Evolutionary conservation across 192 early-diverging fungal genomes (phyloP).

Genomic region (Coemansia sp.): DNA sequence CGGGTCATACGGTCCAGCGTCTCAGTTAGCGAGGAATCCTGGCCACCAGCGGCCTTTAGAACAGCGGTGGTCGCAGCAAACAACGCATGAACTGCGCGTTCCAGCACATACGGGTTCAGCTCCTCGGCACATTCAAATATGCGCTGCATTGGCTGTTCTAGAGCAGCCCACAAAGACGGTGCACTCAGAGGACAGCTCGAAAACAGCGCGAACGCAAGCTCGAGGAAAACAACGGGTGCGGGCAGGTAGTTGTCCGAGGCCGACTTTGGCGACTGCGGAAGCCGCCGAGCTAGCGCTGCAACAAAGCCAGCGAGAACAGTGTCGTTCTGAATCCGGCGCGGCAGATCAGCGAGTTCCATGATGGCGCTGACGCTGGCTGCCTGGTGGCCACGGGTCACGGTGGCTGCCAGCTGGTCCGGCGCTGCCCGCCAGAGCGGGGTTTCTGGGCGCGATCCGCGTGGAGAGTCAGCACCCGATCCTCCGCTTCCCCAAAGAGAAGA

Average conservation of each 20-base stretch:
- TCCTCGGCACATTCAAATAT: conserved; percentile 70
- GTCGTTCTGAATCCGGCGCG: conserved; percentile 3
- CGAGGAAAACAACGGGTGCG: conserved; percentile 43
- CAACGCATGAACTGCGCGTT: conserved; percentile 77
- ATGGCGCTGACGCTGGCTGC: conserved; percentile 35
- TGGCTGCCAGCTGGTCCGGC: conserved; percentile 29
- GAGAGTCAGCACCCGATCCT: conserved; percentile 1
- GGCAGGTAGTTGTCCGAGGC: conserved; percentile 22
- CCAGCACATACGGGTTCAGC: conserved; percentile 68
- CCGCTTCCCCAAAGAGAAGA: conserved; percentile 48
- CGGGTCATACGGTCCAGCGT: conserved; percentile 40
- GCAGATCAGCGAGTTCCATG: conserved; percentile 11
- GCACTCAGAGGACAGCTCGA: conserved; percentile 22
- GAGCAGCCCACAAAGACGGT: conserved; percentile 58
- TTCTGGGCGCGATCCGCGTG: conserved; percentile 12
- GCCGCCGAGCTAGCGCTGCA: conserved; percentile 22
- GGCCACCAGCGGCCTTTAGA: conserved; percentile 18
- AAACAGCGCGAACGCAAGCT: conserved; percentile 40
- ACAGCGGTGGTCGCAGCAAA: conserved; percentile 70
- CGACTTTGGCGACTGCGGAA: conserved; percentile 26
- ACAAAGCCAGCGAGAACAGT: conserved; percentile 23
- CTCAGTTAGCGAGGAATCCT: conserved; percentile 16
- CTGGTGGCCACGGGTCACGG: conserved; percentile 21
- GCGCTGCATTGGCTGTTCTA: conserved; percentile 69
- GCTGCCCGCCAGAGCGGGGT: conserved; percentile 44